Percentiles rank a stretch among this genome's conserved stretches.
Evolutionary conservation across 495 filamentous ascomycete genomes (phyloP).

Genomic region (Aspergillus bertholletiae): DNA sequence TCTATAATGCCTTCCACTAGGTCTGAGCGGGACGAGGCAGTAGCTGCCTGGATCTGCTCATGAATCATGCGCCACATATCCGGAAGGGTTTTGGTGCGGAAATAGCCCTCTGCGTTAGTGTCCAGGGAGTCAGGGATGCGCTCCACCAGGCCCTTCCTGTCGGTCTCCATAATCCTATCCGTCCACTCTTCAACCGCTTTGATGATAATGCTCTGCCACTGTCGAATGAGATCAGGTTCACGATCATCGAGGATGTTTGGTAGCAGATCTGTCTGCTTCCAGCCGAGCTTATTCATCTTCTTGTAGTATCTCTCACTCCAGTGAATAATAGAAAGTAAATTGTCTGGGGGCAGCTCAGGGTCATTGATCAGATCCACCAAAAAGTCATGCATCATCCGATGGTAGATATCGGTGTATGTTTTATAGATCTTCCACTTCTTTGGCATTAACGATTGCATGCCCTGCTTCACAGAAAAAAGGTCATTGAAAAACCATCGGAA

Average conservation of each 20-base stretch:
- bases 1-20: conserved; percentile 92
- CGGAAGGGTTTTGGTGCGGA: conserved; percentile 83
- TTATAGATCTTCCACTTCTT: conserved; percentile 97
- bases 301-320: conserved; percentile 95
- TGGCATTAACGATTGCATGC: conserved; percentile 85
- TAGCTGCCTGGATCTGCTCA: conserved; percentile 80
- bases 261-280: conserved; percentile 63
- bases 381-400: conserved; percentile 91
- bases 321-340: conserved; percentile 85
- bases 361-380: conserved; percentile 78
- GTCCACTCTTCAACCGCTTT: conserved; percentile 97
- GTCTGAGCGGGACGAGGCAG: conserved; percentile 74
- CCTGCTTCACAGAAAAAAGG: conserved; percentile 82
- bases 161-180: conserved; percentile 77
- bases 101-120: conserved; percentile 78
- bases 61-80: conserved; percentile 98
- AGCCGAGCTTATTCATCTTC: conserved; percentile 89
- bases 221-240: conserved; percentile 81
- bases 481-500: conserved; percentile 98
- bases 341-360: conserved; percentile 67
- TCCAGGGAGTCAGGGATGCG: conserved; percentile 77
- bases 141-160: conserved; percentile 73
- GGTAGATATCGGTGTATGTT: conserved; percentile 86
- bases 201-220: conserved; percentile 93
- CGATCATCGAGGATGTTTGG: conserved; percentile 86